A percentile compares a stretch with the other conserved stretches of the same genome.
Evolutionary conservation across 441 rosid species (phyloP).

Genomic region (Hura crepitans): DNA sequence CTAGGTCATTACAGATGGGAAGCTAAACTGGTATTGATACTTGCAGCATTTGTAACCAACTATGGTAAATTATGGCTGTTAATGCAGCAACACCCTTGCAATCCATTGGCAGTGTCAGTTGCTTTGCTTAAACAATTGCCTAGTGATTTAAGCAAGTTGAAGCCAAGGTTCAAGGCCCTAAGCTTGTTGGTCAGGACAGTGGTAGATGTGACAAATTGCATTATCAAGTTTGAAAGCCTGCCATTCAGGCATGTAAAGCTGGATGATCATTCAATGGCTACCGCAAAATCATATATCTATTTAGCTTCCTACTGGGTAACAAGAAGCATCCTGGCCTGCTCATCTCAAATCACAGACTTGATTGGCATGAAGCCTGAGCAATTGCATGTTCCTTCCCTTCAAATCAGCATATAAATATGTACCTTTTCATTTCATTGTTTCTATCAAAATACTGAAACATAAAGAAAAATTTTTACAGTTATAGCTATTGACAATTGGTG

Average conservation of each 20-base stretch:
- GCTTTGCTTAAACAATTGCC: slow-evolving; percentile 54
- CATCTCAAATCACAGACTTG: slow-evolving; percentile 45
- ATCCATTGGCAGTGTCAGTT: slow-evolving; percentile 55
- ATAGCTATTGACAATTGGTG: neutral
- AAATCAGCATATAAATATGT: slow-evolving; percentile 14
- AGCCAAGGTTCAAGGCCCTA: slow-evolving; percentile 54
- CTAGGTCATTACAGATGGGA: slow-evolving; percentile 67
- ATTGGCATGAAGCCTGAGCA: slow-evolving; percentile 44
- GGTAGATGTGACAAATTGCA: slow-evolving; percentile 51
- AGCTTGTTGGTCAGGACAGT: slow-evolving; percentile 41
- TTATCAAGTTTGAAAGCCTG: slow-evolving; percentile 50
- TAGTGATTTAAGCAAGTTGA: slow-evolving; percentile 32
- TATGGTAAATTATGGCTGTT: slow-evolving; percentile 60
- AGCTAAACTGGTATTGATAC: slow-evolving; percentile 57
- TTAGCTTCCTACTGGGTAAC: slow-evolving; percentile 61
- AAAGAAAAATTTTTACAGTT: neutral
- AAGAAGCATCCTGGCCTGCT: slow-evolving; percentile 56
- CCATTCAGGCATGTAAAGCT: slow-evolving; percentile 38
- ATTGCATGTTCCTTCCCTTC: slow-evolving; percentile 58
- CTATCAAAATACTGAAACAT: neutral
- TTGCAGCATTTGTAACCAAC: slow-evolving; percentile 59
- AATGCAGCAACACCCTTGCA: slow-evolving; percentile 38
- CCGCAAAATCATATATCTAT: slow-evolving; percentile 42
- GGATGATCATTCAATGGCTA: slow-evolving; percentile 38
- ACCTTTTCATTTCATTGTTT: slow-evolving; percentile 7